Evolutionary conservation across 495 filamentous ascomycete genomes (phyloP).

Genomic region (Aspergillus bridgeri): DNA sequence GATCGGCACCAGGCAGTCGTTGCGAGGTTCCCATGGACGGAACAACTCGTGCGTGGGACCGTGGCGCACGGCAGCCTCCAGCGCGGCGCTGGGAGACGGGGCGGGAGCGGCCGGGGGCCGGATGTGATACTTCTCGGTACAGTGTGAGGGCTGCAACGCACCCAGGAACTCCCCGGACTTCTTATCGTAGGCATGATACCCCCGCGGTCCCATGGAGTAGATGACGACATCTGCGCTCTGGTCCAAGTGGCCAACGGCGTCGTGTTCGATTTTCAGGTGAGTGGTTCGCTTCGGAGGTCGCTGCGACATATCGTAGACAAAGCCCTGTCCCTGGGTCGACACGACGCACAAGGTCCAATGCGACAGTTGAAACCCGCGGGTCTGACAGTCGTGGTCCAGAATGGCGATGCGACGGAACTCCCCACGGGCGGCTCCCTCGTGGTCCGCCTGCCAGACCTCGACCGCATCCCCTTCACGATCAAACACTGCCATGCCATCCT

Average conservation of each 20-base stretch:
- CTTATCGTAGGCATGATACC: conserved; percentile 36
- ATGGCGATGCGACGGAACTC: conserved; percentile 38
- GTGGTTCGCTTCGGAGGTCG: conserved; percentile 31
- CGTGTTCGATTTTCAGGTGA: conserved; percentile 28
- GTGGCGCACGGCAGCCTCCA: conserved; percentile 20
- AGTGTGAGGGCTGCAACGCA: conserved; percentile 25
- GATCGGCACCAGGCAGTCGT: conserved; percentile 25
- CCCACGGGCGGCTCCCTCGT: conserved; percentile 29
- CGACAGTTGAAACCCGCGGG: conserved; percentile 39
- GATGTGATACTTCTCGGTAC: conserved; percentile 32
- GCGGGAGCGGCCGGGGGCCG: conserved; percentile 18
- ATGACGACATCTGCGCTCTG: conserved; percentile 36
- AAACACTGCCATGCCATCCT: conserved; percentile 42
- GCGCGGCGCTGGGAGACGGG: conserved; percentile 13
- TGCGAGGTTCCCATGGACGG: conserved; percentile 16
- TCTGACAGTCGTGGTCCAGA: conserved; percentile 35
- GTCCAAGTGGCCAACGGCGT: conserved; percentile 37
- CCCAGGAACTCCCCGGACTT: conserved; percentile 28
- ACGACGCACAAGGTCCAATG: conserved; percentile 41
- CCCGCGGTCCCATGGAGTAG: conserved; percentile 36
- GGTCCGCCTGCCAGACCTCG: conserved; percentile 36
- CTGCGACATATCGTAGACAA: conserved; percentile 41
- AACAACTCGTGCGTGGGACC: conserved; percentile 14
- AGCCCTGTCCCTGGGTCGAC: conserved; percentile 35
- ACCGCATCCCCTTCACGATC: conserved; percentile 38